phyloP scores from a whole-genome alignment of 1,284 basidiomycete genomes.

The Golubevia sp. region DNA sequence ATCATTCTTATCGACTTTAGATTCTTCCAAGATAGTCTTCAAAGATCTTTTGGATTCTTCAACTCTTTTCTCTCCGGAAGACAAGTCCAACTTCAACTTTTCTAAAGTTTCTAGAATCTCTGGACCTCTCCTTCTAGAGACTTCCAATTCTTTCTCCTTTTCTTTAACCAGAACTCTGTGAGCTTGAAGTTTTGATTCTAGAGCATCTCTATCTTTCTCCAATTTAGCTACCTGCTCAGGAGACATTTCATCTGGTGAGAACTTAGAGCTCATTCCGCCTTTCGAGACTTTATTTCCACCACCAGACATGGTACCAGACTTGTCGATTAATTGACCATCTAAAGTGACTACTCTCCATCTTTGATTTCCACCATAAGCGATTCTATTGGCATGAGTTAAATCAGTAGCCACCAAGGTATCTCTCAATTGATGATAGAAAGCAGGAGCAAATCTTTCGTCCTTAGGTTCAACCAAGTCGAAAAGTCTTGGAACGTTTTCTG shows the following conservation, averaged over 20 bases:
- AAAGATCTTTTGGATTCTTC: constrained; percentile 41
- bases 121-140: constrained; percentile 25
- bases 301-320: constrained; percentile 61
- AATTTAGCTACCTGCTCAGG: constrained; percentile 49
- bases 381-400: constrained; percentile 54
- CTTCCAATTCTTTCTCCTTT: constrained; percentile 31
- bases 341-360: constrained; percentile 60
- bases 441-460: constrained; percentile 47
- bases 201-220: constrained; percentile 34
- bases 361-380: constrained; percentile 52
- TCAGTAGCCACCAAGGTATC: constrained; percentile 59
- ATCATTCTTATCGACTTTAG: constrained; percentile 32
- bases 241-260: constrained; percentile 42
- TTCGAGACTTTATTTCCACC: constrained; percentile 48
- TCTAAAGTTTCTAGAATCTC: constrained; percentile 48
- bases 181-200: constrained; percentile 31
- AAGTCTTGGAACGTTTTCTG: constrained; percentile 57
- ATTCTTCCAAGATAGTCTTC: constrained; percentile 30
- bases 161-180: constrained; percentile 30
- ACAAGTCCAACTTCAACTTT: constrained; percentile 52
- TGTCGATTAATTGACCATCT: constrained; percentile 61
- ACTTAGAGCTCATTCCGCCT: constrained; percentile 55
- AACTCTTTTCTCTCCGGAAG: constrained; percentile 37
- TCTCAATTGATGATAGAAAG: constrained; percentile 59
- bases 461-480: constrained; percentile 54